Conservation (phyloP, 1,139 yeast species). For the Lodderomyces parapsilosis region DNA sequence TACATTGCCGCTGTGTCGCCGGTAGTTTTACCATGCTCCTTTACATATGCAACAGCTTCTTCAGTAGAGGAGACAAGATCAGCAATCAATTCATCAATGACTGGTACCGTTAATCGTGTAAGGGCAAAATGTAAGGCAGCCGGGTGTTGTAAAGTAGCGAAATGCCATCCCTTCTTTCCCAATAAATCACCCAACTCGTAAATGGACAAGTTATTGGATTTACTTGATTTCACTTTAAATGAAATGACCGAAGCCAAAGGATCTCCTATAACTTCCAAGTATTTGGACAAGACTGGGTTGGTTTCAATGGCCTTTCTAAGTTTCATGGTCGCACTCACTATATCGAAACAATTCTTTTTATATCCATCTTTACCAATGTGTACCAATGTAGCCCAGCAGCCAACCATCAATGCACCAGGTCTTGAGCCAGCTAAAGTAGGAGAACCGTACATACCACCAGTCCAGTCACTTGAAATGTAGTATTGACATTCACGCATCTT, state of each 20-base stretch:
- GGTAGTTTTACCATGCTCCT: slow-evolving; percentile 25
- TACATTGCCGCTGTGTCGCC: slow-evolving; percentile 83
- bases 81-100: slow-evolving; percentile 58
- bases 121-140: slow-evolving; percentile 89
- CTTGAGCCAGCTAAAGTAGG: slow-evolving; percentile 96
- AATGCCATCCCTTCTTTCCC: slow-evolving; percentile 80
- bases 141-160: slow-evolving; percentile 82
- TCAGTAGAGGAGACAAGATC: slow-evolving; percentile 53
- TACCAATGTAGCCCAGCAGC: slow-evolving; percentile 94
- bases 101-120: slow-evolving; percentile 66
- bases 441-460: slow-evolving; percentile 94
- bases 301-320: slow-evolving; percentile 49
- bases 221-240: slow-evolving; percentile 50
- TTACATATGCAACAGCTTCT: slow-evolving; percentile 36
- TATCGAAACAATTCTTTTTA: slow-evolving; percentile 59
- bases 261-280: slow-evolving; percentile 68
- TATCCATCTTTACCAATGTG: slow-evolving; percentile 82
- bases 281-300: slow-evolving; percentile 40
- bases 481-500: slow-evolving; percentile 78
- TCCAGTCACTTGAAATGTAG: slow-evolving; percentile 81
- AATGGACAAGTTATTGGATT: slow-evolving; percentile 46
- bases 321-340: slow-evolving; percentile 62
- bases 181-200: slow-evolving; percentile 76
- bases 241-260: slow-evolving; percentile 83
- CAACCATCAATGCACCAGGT: slow-evolving; percentile 95